These are phyloP conservation scores for Phytophthora sp. DNA, from an alignment of 352 stramenopile genomes.

Conservation along the genomic window DNA sequence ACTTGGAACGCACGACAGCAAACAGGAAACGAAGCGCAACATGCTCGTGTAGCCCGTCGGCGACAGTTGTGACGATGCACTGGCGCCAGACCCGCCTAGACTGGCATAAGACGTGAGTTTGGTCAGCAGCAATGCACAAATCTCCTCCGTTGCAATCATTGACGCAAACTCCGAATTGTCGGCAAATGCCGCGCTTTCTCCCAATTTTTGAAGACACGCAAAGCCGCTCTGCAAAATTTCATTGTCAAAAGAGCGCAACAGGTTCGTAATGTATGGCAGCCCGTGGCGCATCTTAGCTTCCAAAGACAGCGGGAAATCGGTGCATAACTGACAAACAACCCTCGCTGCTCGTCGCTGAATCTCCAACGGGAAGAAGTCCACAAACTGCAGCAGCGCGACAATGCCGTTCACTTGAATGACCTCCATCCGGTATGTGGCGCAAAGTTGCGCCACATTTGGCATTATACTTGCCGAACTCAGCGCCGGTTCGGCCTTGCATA, in stretches of 20 bases:
- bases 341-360: conserved; percentile 68
- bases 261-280: conserved; percentile 50
- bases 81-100: conserved; percentile 4
- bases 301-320: conserved; percentile 40
- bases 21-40: conserved; percentile 49
- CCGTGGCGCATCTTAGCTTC: conserved; percentile 39
- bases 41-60: conserved; percentile 47
- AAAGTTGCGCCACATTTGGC: conserved; percentile 10
- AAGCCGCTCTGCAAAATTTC: conserved; percentile 68
- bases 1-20: conserved; percentile 38
- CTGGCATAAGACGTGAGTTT: conserved; percentile 42
- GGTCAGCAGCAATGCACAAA: conserved; percentile 43
- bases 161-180: conserved; percentile 40
- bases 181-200: conserved; percentile 49
- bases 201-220: conserved; percentile 55
- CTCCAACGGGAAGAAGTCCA: conserved; percentile 83
- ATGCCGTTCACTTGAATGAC: conserved; percentile 70
- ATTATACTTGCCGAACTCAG: neutral
- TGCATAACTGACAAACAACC: conserved; percentile 63
- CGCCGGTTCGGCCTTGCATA: conserved; percentile 37
- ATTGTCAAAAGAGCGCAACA: conserved; percentile 58
- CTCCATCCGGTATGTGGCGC: conserved; percentile 45
- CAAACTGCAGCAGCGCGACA: conserved; percentile 74
- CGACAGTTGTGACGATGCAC: conserved; percentile 23
- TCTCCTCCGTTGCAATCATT: conserved; percentile 52